Percentiles rank a stretch among this genome's conserved stretches.
These are phyloP conservation scores for Colletotrichum salicis DNA, from an alignment of 2,329 filamentous ascomycete genomes.

Conservation along the genomic window DNA sequence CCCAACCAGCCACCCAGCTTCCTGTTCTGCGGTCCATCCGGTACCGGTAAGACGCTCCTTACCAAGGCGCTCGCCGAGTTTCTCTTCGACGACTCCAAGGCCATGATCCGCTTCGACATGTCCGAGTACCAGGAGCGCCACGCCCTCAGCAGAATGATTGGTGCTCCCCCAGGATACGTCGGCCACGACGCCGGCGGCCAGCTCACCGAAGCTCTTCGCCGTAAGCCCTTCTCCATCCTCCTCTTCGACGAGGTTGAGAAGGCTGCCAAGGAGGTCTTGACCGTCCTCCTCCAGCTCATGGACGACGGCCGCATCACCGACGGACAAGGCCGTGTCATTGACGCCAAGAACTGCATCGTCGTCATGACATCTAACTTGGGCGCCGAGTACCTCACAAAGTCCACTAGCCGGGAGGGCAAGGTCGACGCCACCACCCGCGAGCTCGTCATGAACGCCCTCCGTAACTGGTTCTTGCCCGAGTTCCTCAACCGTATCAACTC, in stretches of 20 bases:
- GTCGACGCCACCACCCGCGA: conserved; percentile 89
- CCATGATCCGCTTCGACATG: conserved; percentile 99
- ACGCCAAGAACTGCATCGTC: conserved; percentile 97
- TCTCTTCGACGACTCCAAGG: conserved; percentile 94
- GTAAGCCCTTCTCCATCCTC: conserved; percentile 96
- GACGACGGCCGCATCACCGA: conserved; percentile 99
- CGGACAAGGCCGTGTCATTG: conserved; percentile 92
- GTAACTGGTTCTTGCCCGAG: conserved; percentile 97
- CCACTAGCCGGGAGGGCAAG: conserved; percentile 79
- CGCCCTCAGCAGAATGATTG: conserved; percentile 95
- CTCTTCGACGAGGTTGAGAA: conserved; percentile 99
- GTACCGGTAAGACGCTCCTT: conserved; percentile 96
- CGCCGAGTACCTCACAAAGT: conserved; percentile 89
- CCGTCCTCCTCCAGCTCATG: conserved; percentile 98
- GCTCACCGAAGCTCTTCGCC: conserved; percentile 91
- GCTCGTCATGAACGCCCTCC: conserved; percentile 88
- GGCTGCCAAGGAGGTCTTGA: conserved; percentile 96
- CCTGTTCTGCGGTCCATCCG: conserved; percentile 97
- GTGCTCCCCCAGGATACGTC: conserved; percentile 95
- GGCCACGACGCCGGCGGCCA: conserved; percentile 96
- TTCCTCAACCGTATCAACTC: conserved; percentile 98
- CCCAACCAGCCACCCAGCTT: conserved; percentile 98
- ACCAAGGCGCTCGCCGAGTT: conserved; percentile 98
- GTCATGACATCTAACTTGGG: conserved; percentile 99
- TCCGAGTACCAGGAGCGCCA: conserved; percentile 99